Percentiles rank a stretch among this genome's conserved stretches.
Conservation (phyloP, 768 basidiomycete genomes). For the Lactifluus subvellereus region DNA sequence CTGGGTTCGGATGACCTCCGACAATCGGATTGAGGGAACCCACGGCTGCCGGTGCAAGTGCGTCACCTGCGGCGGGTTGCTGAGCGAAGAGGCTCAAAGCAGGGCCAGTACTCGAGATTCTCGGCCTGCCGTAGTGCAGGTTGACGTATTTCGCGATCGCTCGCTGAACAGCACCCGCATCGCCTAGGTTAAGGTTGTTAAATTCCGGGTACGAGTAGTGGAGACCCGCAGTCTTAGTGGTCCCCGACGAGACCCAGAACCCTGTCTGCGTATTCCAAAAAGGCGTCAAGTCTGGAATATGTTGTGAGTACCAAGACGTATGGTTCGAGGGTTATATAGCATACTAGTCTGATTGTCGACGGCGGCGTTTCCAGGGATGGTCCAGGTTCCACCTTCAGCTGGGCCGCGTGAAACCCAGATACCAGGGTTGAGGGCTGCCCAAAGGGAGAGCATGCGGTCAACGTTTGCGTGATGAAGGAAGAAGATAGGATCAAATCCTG, state of each 20-base stretch:
- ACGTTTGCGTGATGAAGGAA: slow-evolving; percentile 50
- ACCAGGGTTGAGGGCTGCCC: slow-evolving; percentile 41
- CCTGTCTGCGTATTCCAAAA: slow-evolving; percentile 38
- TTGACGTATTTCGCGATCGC: slow-evolving; percentile 36
- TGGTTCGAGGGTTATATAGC: not conserved
- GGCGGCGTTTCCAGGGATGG: slow-evolving; percentile 1
- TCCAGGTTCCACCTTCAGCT: slow-evolving; percentile 20
- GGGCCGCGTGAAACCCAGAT: slow-evolving; percentile 35
- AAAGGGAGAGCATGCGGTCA: slow-evolving; percentile 47
- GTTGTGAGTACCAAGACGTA: not conserved
- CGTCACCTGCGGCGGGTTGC: not conserved
- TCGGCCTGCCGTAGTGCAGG: slow-evolving; percentile 32
- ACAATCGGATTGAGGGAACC: not conserved
- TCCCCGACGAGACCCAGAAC: slow-evolving; percentile 38
- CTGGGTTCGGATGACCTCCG: not conserved
- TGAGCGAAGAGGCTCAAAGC: slow-evolving; percentile 20
- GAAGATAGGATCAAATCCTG: slow-evolving; percentile 50
- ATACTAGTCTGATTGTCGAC: slow-evolving; percentile 15
- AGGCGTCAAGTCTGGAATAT: slow-evolving; percentile 38
- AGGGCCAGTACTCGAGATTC: not conserved
- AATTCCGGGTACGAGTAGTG: slow-evolving; percentile 51
- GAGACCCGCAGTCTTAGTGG: slow-evolving; percentile 31
- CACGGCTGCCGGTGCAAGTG: not conserved
- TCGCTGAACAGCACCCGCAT: slow-evolving; percentile 27
- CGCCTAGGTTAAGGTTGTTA: slow-evolving; percentile 33